Conservation (phyloP, 2,329 filamentous ascomycete species). For the Xylariaceae sp. region DNA sequence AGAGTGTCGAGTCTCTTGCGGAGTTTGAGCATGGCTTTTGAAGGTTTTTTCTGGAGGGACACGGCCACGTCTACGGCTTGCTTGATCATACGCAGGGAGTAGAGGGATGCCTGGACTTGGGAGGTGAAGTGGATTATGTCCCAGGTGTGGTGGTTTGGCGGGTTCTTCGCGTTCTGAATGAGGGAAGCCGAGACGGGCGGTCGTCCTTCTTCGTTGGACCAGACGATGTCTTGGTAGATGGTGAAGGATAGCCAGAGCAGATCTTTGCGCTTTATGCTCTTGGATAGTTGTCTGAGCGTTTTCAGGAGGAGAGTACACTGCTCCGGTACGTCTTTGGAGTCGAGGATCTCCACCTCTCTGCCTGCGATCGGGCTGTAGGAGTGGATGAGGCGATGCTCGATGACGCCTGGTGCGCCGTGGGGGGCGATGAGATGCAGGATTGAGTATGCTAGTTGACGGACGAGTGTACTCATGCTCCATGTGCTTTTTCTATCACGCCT, state of each 20-base stretch:
- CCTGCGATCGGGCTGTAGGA: conserved; percentile 27
- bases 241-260: conserved; percentile 35
- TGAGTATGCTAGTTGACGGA: conserved; percentile 37
- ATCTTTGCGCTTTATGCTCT: conserved; percentile 10
- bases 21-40: conserved; percentile 17
- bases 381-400: conserved; percentile 36
- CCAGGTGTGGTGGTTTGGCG: conserved; percentile 43
- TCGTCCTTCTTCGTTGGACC: conserved; percentile 31
- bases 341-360: conserved; percentile 29
- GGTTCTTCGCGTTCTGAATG: conserved; percentile 25
- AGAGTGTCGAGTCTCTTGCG: conserved; percentile 19
- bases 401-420: conserved; percentile 21
- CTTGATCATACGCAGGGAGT: conserved; percentile 54
- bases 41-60: conserved; percentile 13
- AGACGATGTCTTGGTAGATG: conserved; percentile 35
- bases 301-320: conserved; percentile 25
- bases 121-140: conserved; percentile 56
- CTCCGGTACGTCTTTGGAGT: conserved; percentile 16
- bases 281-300: conserved; percentile 24
- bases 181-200: conserved; percentile 30
- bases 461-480: conserved; percentile 35
- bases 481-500: conserved; percentile 34
- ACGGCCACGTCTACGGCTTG: conserved; percentile 41
- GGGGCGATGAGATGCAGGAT: conserved; percentile 26
- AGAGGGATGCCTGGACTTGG: conserved; percentile 54